Conservation (phyloP, 2,329 filamentous ascomycete genomes). For the Sporothrix brunneoviolacea region DNA sequence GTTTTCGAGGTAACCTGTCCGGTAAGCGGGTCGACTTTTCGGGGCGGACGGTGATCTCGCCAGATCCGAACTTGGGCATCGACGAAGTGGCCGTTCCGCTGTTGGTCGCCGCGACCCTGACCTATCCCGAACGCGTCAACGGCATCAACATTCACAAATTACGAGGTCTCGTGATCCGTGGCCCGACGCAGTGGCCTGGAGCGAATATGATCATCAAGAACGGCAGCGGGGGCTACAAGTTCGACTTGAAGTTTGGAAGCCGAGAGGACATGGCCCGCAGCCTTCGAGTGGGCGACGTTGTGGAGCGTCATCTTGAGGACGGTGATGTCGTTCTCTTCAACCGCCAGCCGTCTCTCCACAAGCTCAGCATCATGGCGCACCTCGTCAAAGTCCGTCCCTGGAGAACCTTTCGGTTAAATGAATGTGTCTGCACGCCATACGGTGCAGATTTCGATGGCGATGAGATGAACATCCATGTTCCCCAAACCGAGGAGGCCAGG, state of each 20-base stretch:
- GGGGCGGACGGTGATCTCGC: constrained; percentile 93
- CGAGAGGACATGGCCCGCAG: constrained; percentile 66
- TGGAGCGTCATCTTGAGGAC: constrained; percentile 91
- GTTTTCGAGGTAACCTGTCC: constrained; percentile 92
- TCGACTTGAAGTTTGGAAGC: constrained; percentile 69
- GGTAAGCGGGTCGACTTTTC: constrained; percentile 99
- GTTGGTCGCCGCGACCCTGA: constrained; percentile 88
- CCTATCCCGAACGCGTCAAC: constrained; percentile 85
- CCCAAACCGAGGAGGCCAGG: constrained; percentile 92
- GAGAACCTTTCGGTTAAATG: constrained; percentile 95
- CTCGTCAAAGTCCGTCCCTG: constrained; percentile 88
- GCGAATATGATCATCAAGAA: constrained; percentile 49
- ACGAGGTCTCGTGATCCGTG: constrained; percentile 65
- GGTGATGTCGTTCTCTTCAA: constrained; percentile 97
- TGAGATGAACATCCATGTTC: constrained; percentile 98
- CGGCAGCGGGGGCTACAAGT: constrained; percentile 60
- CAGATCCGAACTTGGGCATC: constrained; percentile 88
- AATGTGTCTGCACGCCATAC: constrained; percentile 97
- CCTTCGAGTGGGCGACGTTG: constrained; percentile 75
- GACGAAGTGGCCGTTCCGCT: constrained; percentile 89
- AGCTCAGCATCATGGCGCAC: constrained; percentile 97
- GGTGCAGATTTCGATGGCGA: constrained; percentile 99
- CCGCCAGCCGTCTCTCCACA: constrained; percentile 93
- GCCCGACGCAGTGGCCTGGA: constrained; percentile 74
- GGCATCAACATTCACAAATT: constrained; percentile 81